Evolutionary conservation across 768 basidiomycete species (phyloP), one percentile per base, ranked within the genome.

Genomic region (Pulveroboletus sp.): DNA sequence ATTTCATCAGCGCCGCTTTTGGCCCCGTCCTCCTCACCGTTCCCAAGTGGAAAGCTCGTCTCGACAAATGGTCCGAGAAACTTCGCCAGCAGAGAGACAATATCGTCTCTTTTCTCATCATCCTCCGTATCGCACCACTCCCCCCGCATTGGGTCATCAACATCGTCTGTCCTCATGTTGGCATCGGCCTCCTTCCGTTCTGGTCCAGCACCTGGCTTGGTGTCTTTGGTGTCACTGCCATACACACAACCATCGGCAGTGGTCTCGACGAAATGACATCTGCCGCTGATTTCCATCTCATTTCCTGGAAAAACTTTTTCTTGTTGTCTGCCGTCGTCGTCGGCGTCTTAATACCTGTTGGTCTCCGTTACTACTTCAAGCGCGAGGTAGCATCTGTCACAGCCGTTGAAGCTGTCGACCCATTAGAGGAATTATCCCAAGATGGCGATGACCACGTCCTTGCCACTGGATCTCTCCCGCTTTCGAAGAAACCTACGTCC

Each of bases 131-230:
- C 51, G 89, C 93, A 1, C 94, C 94, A 1, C 76, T 96, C 17
- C 94, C 94, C 28, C 94, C 94, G 6, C 94, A 96, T 60, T 97
- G 95, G 95, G 87, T 96, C 53, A 83, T 95, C 56, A 97, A 97
- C 63, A 76, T 96, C 50, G 73, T 96, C 8, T 89, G 89, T 55
- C 94, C 94, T 1, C 94, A 98, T 61, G 80, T 98, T 27, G 90
- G 92, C 30, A 94, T 98, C 55, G 79, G 82, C 9, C 67, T 93
- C 47, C 69, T 86, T 37, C 81, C 88, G 0, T 98, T 98, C 70
- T 98, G 93, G 92, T 70, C 79, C 49, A 87, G 83, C 63, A 93
- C 92, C 1, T 93, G 88, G 69, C 75, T 97, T 37, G 94, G 92
- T 1, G 89, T 96, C 57, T 77, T 93, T 38, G 94, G 93, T 43